A percentile compares a stretch with the other conserved stretches of the same genome.
These are phyloP conservation scores for Abeoforma whisleri DNA, from an alignment of 78 protist species.

Conservation along the genomic window DNA sequence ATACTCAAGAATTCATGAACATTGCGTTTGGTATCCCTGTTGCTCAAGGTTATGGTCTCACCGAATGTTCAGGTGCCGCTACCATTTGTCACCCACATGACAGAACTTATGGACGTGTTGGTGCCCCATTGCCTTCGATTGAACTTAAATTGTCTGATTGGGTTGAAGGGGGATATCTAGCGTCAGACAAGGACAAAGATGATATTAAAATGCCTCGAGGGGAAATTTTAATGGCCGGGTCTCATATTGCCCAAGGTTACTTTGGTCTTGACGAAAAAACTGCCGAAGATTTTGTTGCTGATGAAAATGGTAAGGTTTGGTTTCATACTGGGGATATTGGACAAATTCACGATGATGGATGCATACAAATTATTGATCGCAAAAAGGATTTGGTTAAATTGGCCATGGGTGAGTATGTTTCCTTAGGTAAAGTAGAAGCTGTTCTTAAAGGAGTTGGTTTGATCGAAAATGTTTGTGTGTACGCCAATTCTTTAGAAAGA, in stretches of 20 bases:
- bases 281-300: conserved; percentile 50
- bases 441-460: not conserved
- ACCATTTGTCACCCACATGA: not conserved
- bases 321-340: conserved; percentile 79
- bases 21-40: conserved; percentile 21
- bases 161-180: conserved; percentile 8
- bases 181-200: not conserved
- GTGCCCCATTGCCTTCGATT: conserved; percentile 7
- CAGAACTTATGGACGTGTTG: not conserved
- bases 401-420: conserved; percentile 65
- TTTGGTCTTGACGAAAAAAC: conserved; percentile 61
- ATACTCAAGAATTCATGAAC: conserved; percentile 43
- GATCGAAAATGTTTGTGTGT: conserved; percentile 33
- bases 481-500: not conserved
- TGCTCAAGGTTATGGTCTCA: conserved; percentile 59
- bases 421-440: conserved; percentile 56
- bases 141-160: conserved; percentile 29
- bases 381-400: conserved; percentile 34
- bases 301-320: conserved; percentile 47
- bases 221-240: conserved; percentile 64
- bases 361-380: conserved; percentile 61
- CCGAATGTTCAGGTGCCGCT: conserved; percentile 44
- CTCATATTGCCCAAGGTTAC: conserved; percentile 56
- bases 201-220: conserved; percentile 49
- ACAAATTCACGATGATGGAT: conserved; percentile 43